A percentile compares a stretch with the other conserved stretches of the same genome.
Conservation (phyloP, 345 rosid species). For the Erodium maritimum region DNA sequence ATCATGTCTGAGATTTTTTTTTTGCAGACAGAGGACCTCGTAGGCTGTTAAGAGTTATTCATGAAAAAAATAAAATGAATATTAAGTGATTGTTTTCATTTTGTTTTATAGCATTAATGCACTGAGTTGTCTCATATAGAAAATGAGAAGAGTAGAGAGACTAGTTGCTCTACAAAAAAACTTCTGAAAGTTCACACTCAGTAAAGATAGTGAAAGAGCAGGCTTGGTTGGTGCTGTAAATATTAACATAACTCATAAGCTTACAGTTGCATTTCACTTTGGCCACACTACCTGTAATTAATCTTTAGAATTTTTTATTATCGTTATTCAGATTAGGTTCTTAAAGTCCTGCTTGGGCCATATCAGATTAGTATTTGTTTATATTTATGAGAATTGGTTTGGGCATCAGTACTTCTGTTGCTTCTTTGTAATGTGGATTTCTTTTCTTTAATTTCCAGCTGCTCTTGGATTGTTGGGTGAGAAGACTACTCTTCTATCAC, state of each 20-base stretch:
- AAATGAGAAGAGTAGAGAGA: neutral
- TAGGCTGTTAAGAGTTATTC: too few species aligned
- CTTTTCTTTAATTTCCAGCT: conserved; percentile 43
- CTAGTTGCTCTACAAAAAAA: neutral
- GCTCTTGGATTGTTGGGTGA: conserved; percentile 81
- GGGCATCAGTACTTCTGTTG: conserved; percentile 1
- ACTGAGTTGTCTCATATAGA: neutral
- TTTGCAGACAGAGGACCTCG: too few species aligned
- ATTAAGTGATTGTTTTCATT: neutral
- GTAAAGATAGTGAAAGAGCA: neutral
- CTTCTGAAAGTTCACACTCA: too few species aligned
- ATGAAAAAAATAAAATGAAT: neutral
- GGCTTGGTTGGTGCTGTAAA: neutral
- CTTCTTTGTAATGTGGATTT: conserved; percentile 9
- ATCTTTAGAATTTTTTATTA: too few species aligned
- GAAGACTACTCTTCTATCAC: conserved; percentile 95
- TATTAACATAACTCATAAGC: neutral
- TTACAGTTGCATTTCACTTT: neutral
- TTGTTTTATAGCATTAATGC: neutral
- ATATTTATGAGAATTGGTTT: neutral
- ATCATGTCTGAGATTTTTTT: too few species aligned
- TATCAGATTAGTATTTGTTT: neutral
- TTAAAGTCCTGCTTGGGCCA: neutral
- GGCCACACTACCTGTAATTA: neutral
- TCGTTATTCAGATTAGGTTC: neutral